Evolutionary conservation across 176 grass and related monocot species (phyloP).

Genomic region (Pharus latifolius): DNA sequence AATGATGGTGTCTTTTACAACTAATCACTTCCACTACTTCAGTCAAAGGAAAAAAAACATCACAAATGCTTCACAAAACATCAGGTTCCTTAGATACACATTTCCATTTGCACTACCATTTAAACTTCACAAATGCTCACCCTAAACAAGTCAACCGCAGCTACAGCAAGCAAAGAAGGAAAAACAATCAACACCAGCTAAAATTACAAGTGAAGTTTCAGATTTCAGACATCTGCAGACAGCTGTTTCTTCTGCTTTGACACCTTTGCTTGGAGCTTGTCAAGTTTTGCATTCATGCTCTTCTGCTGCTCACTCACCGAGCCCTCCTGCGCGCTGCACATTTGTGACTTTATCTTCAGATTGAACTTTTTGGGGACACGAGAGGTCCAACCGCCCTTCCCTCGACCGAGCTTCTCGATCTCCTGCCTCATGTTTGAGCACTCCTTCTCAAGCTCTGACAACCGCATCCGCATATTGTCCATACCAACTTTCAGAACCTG

Average conservation of each 20-base stretch:
- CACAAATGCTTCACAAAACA: too few species aligned
- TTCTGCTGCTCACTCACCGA: slow-evolving; percentile 59
- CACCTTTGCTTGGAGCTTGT: slow-evolving; percentile 69
- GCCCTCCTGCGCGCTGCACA: slow-evolving; percentile 71
- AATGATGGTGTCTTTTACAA: not conserved
- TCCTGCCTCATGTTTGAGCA: slow-evolving; percentile 76
- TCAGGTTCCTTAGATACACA: slow-evolving; percentile 11
- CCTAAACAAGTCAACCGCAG: not conserved
- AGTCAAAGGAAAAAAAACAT: slow-evolving; percentile 7
- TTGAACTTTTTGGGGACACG: slow-evolving; percentile 45
- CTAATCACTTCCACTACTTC: slow-evolving; percentile 7
- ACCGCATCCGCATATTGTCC: slow-evolving; percentile 71
- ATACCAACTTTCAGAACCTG: slow-evolving; percentile 79
- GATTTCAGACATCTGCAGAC: slow-evolving; percentile 18
- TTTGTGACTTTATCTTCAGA: slow-evolving; percentile 66
- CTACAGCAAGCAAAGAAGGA: slow-evolving; percentile 3
- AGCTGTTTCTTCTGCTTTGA: slow-evolving; percentile 73
- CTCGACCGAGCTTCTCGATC: slow-evolving; percentile 64
- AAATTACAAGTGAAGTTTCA: slow-evolving; percentile 15
- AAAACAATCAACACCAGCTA: slow-evolving; percentile 4
- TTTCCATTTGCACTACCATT: not conserved
- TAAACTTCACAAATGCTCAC: slow-evolving; percentile 4
- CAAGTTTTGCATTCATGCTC: slow-evolving; percentile 54
- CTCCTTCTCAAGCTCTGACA: slow-evolving; percentile 76
- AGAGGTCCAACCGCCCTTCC: slow-evolving; percentile 24